These are phyloP conservation scores for Beauveria rudraprayagi DNA, from an alignment of 2,329 filamentous ascomycete genomes.

Conservation along the genomic window DNA sequence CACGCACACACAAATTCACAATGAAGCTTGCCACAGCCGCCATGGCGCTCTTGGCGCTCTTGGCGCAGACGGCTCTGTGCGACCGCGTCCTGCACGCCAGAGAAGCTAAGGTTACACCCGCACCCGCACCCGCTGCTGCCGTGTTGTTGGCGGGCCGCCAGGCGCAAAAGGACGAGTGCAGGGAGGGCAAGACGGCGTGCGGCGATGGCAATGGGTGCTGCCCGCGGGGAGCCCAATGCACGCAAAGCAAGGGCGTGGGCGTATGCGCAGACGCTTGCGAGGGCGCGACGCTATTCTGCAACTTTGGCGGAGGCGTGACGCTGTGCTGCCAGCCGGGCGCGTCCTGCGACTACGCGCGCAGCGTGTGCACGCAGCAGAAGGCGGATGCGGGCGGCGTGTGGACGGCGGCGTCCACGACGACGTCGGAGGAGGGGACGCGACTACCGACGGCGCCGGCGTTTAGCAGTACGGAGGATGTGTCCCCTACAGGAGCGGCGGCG, in stretches of 20 bases:
- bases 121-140: neutral
- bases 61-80: slow-evolving; percentile 1
- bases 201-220: slow-evolving; percentile 10
- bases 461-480: neutral
- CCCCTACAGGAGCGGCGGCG: neutral
- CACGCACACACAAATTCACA: neutral
- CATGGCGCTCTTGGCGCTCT: neutral
- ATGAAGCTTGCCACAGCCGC: slow-evolving; percentile 4
- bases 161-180: neutral
- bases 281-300: neutral
- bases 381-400: neutral
- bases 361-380: slow-evolving; percentile 3
- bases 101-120: slow-evolving; percentile 1
- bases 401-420: neutral
- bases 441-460: slow-evolving; percentile 3
- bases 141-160: neutral
- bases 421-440: neutral
- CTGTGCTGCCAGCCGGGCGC: slow-evolving; percentile 7
- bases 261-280: slow-evolving; percentile 4
- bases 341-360: slow-evolving; percentile 5
- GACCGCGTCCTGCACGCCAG: neutral
- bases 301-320: neutral
- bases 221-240: neutral
- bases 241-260: slow-evolving; percentile 3
- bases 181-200: slow-evolving; percentile 5